Percentiles rank a stretch among this genome's conserved stretches.
These are phyloP conservation scores for Dactylellina drechsleri DNA, from an alignment of 2,329 filamentous ascomycete genomes.

Conservation along the genomic window DNA sequence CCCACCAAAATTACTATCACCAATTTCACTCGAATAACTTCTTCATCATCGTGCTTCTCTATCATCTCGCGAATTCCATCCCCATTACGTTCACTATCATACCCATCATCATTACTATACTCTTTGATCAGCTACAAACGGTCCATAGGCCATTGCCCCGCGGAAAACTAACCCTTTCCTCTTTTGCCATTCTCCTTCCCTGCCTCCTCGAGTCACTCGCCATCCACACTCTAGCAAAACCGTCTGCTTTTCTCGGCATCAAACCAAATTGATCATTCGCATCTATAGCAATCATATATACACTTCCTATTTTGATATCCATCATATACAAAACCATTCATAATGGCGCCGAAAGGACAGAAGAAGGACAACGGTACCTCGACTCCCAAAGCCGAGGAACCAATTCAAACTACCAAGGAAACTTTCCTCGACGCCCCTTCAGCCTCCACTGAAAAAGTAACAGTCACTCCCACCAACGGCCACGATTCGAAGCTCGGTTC, in stretches of 20 bases:
- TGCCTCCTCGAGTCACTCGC: background rate
- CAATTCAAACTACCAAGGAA: slow-evolving; percentile 34
- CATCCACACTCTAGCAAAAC: background rate
- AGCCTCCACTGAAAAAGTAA: slow-evolving; percentile 28
- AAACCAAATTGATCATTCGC: background rate
- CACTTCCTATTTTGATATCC: slow-evolving; percentile 17
- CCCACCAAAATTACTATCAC: background rate
- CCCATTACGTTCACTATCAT: slow-evolving; percentile 3
- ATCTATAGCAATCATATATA: background rate
- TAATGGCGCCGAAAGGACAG: slow-evolving; percentile 38
- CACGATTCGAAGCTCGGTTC: slow-evolving; percentile 27
- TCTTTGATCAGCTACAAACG: slow-evolving; percentile 5
- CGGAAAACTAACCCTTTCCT: slow-evolving; percentile 7
- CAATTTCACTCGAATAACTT: background rate
- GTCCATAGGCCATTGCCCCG: background rate
- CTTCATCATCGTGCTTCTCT: background rate
- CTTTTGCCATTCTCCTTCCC: background rate
- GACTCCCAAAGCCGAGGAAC: slow-evolving; percentile 49
- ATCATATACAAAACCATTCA: slow-evolving; percentile 2
- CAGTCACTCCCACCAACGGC: slow-evolving; percentile 19
- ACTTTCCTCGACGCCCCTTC: slow-evolving; percentile 38
- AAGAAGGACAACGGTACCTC: slow-evolving; percentile 47
- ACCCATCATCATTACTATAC: background rate
- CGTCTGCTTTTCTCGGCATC: background rate
- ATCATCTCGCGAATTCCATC: slow-evolving; percentile 4